Base-by-base conservation (phyloP, 768 basidiomycete species). In the Lyophyllum shimeji region DNA sequence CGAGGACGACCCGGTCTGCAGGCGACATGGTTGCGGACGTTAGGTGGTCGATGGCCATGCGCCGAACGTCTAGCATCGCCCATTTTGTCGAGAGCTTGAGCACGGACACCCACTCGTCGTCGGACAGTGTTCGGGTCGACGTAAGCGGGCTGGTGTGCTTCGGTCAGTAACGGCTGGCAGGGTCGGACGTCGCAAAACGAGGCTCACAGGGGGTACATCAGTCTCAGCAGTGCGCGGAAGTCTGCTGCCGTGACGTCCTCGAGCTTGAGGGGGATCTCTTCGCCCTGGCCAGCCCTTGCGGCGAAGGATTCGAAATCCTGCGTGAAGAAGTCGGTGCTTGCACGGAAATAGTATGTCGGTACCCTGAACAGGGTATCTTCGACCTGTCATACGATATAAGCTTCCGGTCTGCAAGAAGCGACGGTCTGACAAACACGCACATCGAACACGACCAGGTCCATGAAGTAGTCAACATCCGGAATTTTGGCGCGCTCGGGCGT, bases 11-110 rank as follows among this genome's bases (percentile, higher is more conserved):
- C 2, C 52, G 46, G 20, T 53, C 52, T n/a, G 21, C 55, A 20
- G 52, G 43, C 7, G 55, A 20, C 23, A 60, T 20, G 5, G 55
- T 34, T 2, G 51, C 55, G 27, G 33, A 24, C 7, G 55, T 47
- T n/a, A 61, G 44, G 37, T 55, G 42, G 12, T 52, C 51, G 12
- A 59, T 61, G 4, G 60, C 60, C 39, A 49, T 33, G 15, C 24
- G 46, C 40, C 60, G 60, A 39, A 61, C 46, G 25, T 58, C 55
- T 5, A 59, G 46, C 57, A 61, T 61, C 42, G 15, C 21, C 57
- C 57, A 59, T 40, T 40, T 59, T 8, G 60, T 59, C 11, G 60
- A 58, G 17, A 61, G 44, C 43, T 53, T 55, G 44, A 61, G 21
- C 0, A 61, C 46, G 7, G 60, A 58, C 15, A 53, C 43, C 60